These are phyloP conservation scores for Phaeophleospora eucalypticola DNA, from an alignment of 2,329 filamentous ascomycete species.

Conservation along the genomic window DNA sequence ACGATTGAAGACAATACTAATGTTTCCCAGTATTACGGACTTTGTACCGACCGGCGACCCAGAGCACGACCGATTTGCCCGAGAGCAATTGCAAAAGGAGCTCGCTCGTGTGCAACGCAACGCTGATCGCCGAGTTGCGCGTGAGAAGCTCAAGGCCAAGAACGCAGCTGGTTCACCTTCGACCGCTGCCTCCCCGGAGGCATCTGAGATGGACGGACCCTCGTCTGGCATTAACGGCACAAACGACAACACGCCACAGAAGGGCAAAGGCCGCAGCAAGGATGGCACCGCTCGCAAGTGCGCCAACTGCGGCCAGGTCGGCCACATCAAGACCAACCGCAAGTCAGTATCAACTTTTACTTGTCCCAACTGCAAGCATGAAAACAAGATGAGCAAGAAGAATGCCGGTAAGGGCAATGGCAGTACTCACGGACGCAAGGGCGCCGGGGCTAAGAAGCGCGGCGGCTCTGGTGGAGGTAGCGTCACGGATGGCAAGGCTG, in stretches of 20 bases:
- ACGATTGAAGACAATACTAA: neutral
- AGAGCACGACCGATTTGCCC: conserved; percentile 58
- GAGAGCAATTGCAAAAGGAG: conserved; percentile 64
- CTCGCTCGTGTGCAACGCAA: conserved; percentile 83
- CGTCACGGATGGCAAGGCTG: conserved; percentile 7
- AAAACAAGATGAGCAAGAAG: conserved; percentile 9
- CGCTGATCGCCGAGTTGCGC: conserved; percentile 80
- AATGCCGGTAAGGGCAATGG: conserved; percentile 7
- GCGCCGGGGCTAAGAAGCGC: conserved; percentile 7
- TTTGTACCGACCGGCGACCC: conserved; percentile 62
- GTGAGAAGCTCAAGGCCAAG: conserved; percentile 75
- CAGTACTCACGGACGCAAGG: conserved; percentile 14
- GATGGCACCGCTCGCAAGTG: conserved; percentile 76
- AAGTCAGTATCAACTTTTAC: conserved; percentile 60
- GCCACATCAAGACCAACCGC: conserved; percentile 98
- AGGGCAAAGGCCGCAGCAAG: conserved; percentile 51
- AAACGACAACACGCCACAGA: conserved; percentile 23
- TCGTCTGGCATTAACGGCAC: conserved; percentile 14
- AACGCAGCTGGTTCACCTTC: conserved; percentile 45
- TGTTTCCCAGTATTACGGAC: conserved; percentile 51
- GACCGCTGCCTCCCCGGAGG: conserved; percentile 41
- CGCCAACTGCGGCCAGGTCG: conserved; percentile 93
- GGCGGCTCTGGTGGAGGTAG: conserved; percentile 6
- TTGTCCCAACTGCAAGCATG: conserved; percentile 17
- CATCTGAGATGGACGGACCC: conserved; percentile 44